Conservation (phyloP, 331 rosid species). For the Acacia pycnantha region DNA sequence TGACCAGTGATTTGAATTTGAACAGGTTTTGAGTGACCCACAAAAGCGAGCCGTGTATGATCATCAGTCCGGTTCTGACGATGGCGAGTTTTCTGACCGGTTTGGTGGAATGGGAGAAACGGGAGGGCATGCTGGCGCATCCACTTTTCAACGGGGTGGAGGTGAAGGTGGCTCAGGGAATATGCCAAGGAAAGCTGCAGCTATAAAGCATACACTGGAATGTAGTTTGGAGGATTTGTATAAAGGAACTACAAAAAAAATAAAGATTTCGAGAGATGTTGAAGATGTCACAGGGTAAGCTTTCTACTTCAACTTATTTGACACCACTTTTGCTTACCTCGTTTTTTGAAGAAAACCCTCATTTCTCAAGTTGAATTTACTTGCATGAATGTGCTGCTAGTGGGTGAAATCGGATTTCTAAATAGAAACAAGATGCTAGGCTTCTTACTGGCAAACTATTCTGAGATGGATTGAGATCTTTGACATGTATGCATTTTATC, state of each 20-base stretch:
- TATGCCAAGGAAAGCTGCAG: conserved; percentile 55
- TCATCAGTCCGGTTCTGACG: conserved; percentile 53
- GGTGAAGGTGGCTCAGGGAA: conserved; percentile 59
- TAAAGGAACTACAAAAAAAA: conserved; percentile 86
- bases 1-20: neutral
- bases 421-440: neutral
- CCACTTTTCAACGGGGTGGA: conserved; percentile 47
- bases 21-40: conserved; percentile 85
- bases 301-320: neutral
- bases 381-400: neutral
- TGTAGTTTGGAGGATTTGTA: conserved; percentile 89
- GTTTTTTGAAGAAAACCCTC: neutral
- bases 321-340: neutral
- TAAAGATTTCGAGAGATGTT: conserved; percentile 94
- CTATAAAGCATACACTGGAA: conserved; percentile 66
- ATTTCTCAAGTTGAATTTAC: neutral
- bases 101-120: conserved; percentile 18
- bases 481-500: neutral
- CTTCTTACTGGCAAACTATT: neutral
- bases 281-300: conserved; percentile 69
- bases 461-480: neutral
- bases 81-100: neutral
- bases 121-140: no score
- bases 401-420: neutral
- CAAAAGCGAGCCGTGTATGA: conserved; percentile 86